These are phyloP conservation scores for Trichoderma simmonsii DNA, from an alignment of 2,329 filamentous ascomycete species.

Conservation along the genomic window DNA sequence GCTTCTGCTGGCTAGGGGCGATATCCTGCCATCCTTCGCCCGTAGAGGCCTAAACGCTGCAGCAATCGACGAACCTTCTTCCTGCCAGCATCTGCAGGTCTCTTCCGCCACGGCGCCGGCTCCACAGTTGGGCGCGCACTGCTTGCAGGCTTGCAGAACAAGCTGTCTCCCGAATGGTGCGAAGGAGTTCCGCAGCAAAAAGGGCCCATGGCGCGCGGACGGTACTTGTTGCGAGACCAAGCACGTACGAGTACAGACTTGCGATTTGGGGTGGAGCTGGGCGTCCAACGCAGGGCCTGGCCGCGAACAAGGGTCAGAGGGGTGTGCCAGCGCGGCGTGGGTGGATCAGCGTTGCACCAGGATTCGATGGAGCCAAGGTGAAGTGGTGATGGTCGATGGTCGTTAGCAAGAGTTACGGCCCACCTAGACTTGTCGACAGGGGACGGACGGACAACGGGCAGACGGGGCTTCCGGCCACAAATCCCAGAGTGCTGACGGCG, in stretches of 20 bases:
- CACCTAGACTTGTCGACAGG: conserved; percentile 17
- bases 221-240: conserved; percentile 20
- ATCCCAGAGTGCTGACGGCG: conserved; percentile 20
- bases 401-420: conserved; percentile 8
- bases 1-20: conserved; percentile 13
- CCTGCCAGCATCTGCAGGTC: conserved; percentile 12
- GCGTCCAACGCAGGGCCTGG: conserved; percentile 18
- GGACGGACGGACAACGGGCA: conserved; percentile 20
- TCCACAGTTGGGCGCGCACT: conserved; percentile 29
- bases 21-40: conserved; percentile 12
- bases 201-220: not conserved
- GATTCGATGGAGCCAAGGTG: conserved; percentile 24
- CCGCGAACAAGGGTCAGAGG: conserved; percentile 19
- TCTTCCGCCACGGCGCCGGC: conserved; percentile 11
- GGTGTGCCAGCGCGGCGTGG: conserved; percentile 30
- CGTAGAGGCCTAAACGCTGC: conserved; percentile 15
- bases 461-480: conserved; percentile 20
- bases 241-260: conserved; percentile 8
- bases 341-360: conserved; percentile 34
- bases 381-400: conserved; percentile 16
- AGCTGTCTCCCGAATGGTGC: conserved; percentile 14
- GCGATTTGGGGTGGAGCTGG: conserved; percentile 26
- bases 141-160: conserved; percentile 26
- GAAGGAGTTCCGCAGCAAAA: conserved; percentile 4
- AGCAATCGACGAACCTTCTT: conserved; percentile 17